Conservation (phyloP, 257 asterid species). For the Solanum chmielewskii region DNA sequence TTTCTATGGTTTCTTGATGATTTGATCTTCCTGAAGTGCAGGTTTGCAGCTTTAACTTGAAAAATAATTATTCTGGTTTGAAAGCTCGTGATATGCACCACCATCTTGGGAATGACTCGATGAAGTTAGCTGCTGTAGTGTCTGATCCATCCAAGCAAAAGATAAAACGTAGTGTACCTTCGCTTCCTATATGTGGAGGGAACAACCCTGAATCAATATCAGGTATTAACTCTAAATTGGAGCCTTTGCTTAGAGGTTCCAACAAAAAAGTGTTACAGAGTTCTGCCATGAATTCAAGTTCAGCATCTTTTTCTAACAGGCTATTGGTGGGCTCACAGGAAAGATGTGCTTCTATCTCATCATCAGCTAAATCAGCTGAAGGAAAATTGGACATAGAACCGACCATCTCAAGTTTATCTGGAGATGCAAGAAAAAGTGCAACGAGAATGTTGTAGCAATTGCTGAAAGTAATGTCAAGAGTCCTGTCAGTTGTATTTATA, state of each 20-base stretch:
- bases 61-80: constrained; percentile 18
- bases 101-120: constrained; percentile 1
- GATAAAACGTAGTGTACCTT: not conserved
- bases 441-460: constrained; percentile 21
- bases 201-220: constrained; percentile 19
- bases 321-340: constrained; percentile 93
- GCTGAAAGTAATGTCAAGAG: constrained; percentile 33
- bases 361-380: constrained; percentile 55
- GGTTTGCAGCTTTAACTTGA: constrained; percentile 30
- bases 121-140: constrained; percentile 3
- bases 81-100: constrained; percentile 27
- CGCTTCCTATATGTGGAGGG: constrained; percentile 16
- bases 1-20: not conserved
- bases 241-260: constrained; percentile 69
- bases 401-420: constrained; percentile 25
- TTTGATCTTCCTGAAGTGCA: constrained; percentile 21
- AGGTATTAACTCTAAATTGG: constrained; percentile 87
- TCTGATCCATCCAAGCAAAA: constrained; percentile 14
- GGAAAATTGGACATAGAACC: constrained; percentile 34
- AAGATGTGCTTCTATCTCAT: constrained; percentile 46
- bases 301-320: constrained; percentile 88
- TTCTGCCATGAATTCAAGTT: constrained; percentile 89
- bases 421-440: constrained; percentile 17
- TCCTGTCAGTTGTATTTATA: constrained; percentile 22
- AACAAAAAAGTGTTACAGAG: constrained; percentile 57